Conservation (phyloP, 176 grass and related monocot species). For the Oryza glaberrima region DNA sequence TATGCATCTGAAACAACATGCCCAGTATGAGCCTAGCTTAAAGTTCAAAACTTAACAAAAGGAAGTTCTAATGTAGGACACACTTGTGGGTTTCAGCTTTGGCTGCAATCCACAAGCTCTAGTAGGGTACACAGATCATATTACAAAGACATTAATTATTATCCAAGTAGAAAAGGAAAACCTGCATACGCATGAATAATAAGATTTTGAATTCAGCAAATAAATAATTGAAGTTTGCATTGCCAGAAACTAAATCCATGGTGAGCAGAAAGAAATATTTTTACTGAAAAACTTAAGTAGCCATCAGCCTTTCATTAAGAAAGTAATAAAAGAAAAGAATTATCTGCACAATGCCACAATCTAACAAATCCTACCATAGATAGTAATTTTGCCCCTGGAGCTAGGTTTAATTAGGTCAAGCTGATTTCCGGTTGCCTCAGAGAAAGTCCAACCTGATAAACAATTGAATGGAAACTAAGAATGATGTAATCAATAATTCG, state of each 20-base stretch:
- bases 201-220: constrained; percentile 12
- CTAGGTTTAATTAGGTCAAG: constrained; percentile 80
- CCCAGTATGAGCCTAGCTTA: neutral
- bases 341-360: neutral
- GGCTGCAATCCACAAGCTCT: neutral
- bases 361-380: constrained; percentile 61
- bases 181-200: neutral
- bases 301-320: constrained; percentile 21
- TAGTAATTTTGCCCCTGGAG: constrained; percentile 63
- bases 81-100: neutral
- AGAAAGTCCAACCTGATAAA: constrained; percentile 76
- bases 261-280: neutral
- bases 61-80: no score
- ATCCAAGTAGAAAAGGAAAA: no score
- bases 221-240: constrained; percentile 3
- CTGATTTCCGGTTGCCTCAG: constrained; percentile 57
- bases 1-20: constrained; percentile 8
- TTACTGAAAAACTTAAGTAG: neutral
- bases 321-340: neutral
- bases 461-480: constrained; percentile 23
- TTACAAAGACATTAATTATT: neutral
- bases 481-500: constrained; percentile 1
- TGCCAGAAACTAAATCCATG: constrained; percentile 12
- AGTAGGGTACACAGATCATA: neutral
- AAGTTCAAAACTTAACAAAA: neutral